A percentile compares a stretch with the other conserved stretches of the same genome.
These are phyloP conservation scores for Aspergillus fumigatiaffinis DNA, from an alignment of 2,329 filamentous ascomycete genomes.

Conservation along the genomic window DNA sequence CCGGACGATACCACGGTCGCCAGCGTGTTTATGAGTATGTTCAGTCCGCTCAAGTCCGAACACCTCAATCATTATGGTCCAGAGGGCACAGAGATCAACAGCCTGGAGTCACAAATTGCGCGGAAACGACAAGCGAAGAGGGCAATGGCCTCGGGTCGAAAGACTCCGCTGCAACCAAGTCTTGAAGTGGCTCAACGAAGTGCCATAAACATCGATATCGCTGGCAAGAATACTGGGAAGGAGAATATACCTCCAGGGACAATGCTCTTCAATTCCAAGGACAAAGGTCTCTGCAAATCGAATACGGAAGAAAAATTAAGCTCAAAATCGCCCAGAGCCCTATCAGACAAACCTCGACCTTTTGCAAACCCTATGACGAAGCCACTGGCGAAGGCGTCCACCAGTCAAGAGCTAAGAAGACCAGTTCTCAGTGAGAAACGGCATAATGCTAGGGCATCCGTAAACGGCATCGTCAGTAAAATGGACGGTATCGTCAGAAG, in stretches of 20 bases:
- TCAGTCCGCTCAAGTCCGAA: constrained; percentile 37
- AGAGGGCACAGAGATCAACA: constrained; percentile 26
- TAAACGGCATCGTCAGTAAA: background rate
- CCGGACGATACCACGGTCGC: constrained; percentile 40
- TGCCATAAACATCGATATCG: constrained; percentile 42
- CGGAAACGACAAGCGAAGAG: constrained; percentile 29
- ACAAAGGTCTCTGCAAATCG: constrained; percentile 11
- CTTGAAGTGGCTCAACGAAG: constrained; percentile 38
- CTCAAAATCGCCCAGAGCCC: constrained; percentile 14
- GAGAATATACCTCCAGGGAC: constrained; percentile 58
- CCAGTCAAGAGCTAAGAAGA: constrained; percentile 6
- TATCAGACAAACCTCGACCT: background rate
- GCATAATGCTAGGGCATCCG: constrained; percentile 5
- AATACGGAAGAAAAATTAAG: constrained; percentile 21
- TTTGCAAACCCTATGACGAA: constrained; percentile 1
- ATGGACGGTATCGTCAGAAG: background rate
- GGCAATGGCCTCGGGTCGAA: constrained; percentile 19
- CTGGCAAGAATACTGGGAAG: constrained; percentile 56
- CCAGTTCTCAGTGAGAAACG: constrained; percentile 12
- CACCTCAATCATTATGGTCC: background rate
- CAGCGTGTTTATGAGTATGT: constrained; percentile 42
- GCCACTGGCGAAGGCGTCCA: constrained; percentile 5
- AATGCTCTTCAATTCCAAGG: constrained; percentile 14
- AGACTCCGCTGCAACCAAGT: constrained; percentile 48
- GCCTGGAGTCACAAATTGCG: constrained; percentile 32